phyloP scores from a whole-genome alignment of 352 stramenopile species.

The Pythium aquatile region DNA sequence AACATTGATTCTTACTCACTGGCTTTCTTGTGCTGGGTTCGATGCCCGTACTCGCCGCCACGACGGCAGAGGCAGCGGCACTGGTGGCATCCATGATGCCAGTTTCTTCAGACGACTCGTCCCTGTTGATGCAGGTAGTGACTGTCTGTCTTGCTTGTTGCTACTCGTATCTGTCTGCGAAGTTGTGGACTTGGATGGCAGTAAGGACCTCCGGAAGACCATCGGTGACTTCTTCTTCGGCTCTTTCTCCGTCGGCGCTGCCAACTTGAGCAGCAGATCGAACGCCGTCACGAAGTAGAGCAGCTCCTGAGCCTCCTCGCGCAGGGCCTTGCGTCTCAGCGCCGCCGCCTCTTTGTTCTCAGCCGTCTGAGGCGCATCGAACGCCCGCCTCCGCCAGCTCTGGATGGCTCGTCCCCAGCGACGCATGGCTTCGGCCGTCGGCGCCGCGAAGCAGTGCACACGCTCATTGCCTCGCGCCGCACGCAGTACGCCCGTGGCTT shows the following conservation, averaged over 20 bases:
- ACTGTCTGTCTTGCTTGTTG: slow-evolving; percentile 15
- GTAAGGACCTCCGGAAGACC: slow-evolving; percentile 8
- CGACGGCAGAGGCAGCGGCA: slow-evolving; percentile 12
- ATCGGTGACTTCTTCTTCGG: not conserved
- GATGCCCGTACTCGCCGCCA: slow-evolving; percentile 16
- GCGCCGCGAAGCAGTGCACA: slow-evolving; percentile 49
- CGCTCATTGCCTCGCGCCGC: slow-evolving; percentile 31
- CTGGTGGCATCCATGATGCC: slow-evolving; percentile 21
- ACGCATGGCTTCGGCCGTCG: slow-evolving; percentile 51
- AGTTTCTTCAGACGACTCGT: slow-evolving; percentile 9
- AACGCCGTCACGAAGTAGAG: slow-evolving; percentile 27
- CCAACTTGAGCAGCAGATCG: slow-evolving; percentile 22
- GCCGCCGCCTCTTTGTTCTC: not conserved
- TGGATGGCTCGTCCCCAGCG: slow-evolving; percentile 69
- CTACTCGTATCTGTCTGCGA: not conserved
- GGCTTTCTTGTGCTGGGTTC: slow-evolving; percentile 7
- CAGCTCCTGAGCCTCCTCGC: slow-evolving; percentile 18
- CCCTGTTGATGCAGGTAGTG: slow-evolving; percentile 3
- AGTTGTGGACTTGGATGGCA: not conserved
- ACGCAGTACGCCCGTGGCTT: slow-evolving; percentile 45
- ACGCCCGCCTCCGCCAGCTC: slow-evolving; percentile 69
- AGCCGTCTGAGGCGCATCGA: slow-evolving; percentile 31
- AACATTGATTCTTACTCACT: not conserved
- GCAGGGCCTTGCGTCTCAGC: slow-evolving; percentile 5
- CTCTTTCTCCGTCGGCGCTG: not conserved